A percentile compares a stretch with the other conserved stretches of the same genome.
phyloP scores from a whole-genome alignment of 164 flowering plant genomes.

The Platanus orientalis region DNA sequence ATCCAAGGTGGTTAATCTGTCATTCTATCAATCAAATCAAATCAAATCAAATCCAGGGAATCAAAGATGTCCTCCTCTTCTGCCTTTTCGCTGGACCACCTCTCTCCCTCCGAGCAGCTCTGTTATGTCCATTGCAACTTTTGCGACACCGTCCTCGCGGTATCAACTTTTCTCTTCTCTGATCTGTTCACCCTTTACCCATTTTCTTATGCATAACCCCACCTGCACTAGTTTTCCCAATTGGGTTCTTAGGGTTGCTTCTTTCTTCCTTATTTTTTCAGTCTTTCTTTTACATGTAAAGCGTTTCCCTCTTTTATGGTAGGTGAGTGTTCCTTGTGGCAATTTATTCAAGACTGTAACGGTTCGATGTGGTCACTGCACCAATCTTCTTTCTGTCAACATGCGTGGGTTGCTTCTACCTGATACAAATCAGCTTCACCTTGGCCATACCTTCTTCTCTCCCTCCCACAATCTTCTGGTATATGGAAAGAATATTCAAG shows the following conservation, averaged over 20 bases:
- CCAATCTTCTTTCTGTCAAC: slow-evolving; percentile 85
- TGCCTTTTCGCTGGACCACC: slow-evolving; percentile 71
- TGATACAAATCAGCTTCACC: slow-evolving; percentile 57
- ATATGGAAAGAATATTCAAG: not conserved
- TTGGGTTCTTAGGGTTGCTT: not conserved
- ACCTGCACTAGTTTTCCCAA: no score
- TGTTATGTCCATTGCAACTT: slow-evolving; percentile 92
- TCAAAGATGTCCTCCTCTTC: slow-evolving; percentile 62
- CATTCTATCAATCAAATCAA: slow-evolving; percentile 37
- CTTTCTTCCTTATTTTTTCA: slow-evolving; percentile 6
- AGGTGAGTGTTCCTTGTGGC: slow-evolving; percentile 93
- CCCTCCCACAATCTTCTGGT: slow-evolving; percentile 57
- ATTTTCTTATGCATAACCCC: no score
- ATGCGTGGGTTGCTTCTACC: slow-evolving; percentile 78
- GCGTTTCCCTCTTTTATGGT: slow-evolving; percentile 5
- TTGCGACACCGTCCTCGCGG: slow-evolving; percentile 93
- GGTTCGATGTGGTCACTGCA: slow-evolving; percentile 98
- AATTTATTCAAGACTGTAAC: slow-evolving; percentile 92
- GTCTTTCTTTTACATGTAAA: not conserved
- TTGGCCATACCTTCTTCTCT: slow-evolving; percentile 55
- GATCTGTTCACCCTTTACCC: not conserved
- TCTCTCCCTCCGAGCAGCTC: slow-evolving; percentile 82
- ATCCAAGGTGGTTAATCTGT: slow-evolving; percentile 28
- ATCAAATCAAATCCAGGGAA: not conserved
- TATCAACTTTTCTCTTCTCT: slow-evolving; percentile 20